phyloP scores from a whole-genome alignment of 306 rosid genomes.

The Boehmeria nivea region DNA sequence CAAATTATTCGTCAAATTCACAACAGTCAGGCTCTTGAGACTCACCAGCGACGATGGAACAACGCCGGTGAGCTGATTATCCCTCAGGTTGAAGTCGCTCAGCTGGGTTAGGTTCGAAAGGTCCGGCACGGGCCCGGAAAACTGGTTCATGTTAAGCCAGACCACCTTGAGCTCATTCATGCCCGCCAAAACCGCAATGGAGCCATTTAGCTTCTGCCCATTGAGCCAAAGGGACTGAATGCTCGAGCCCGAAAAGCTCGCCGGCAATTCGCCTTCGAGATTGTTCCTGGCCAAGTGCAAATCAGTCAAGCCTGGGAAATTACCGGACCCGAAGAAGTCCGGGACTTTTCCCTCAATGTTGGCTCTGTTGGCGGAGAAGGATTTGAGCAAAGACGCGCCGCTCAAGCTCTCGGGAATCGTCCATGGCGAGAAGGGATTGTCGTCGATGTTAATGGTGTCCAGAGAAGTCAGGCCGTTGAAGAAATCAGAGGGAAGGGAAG shows the following conservation, averaged over 20 bases:
- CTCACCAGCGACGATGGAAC: constrained; percentile 52
- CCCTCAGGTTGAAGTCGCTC: constrained; percentile 40
- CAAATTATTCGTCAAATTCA: constrained; percentile 60
- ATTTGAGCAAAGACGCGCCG: constrained; percentile 27
- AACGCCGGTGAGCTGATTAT: constrained; percentile 65
- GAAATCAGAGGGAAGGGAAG: constrained; percentile 44
- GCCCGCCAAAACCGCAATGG: constrained; percentile 41
- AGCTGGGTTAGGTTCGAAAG: constrained; percentile 30
- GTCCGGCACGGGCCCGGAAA: constrained; percentile 80
- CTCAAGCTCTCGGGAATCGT: constrained; percentile 36
- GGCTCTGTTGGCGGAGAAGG: constrained; percentile 36
- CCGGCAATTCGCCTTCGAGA: constrained; percentile 59
- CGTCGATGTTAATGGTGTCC: constrained; percentile 30
- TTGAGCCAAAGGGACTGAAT: constrained; percentile 55
- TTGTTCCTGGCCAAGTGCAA: constrained; percentile 45
- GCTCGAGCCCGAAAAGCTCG: constrained; percentile 31
- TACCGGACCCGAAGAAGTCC: constrained; percentile 33
- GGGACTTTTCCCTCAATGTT: constrained; percentile 52
- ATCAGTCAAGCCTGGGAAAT: constrained; percentile 35
- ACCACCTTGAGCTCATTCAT: constrained; percentile 47
- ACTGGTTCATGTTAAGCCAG: constrained; percentile 57
- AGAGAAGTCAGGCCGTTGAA: constrained; percentile 39
- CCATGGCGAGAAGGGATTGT: constrained; percentile 51
- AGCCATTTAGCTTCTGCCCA: constrained; percentile 63
- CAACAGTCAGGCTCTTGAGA: constrained; percentile 29